Evolutionary conservation across 345 rosid genomes (phyloP).

Genomic region (Turritis glabra): DNA sequence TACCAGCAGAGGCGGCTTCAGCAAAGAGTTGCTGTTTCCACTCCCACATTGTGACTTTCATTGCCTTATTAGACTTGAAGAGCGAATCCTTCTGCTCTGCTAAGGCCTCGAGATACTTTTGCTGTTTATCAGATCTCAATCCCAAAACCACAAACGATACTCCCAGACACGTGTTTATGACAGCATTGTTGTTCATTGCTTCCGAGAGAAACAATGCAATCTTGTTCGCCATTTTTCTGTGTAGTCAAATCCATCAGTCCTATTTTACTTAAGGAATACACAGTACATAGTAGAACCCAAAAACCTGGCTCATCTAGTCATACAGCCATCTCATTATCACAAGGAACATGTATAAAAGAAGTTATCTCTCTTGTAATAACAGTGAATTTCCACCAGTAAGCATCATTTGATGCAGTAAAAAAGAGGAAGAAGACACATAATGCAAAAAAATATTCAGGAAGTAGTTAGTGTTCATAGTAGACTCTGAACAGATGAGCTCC

Average conservation of each 20-base stretch:
- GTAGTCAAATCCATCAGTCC: constrained; percentile 7
- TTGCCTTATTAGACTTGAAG: constrained; percentile 52
- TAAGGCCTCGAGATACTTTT: constrained; percentile 58
- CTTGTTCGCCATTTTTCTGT: constrained; percentile 42
- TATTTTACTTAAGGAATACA: background rate
- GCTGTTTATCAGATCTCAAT: constrained; percentile 64
- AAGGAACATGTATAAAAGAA: no score
- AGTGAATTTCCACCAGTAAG: no score
- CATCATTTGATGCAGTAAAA: no score
- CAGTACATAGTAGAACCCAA: no score
- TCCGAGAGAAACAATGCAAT: constrained; percentile 40
- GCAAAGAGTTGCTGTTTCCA: constrained; percentile 89
- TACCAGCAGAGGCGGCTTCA: constrained; percentile 56
- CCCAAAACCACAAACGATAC: constrained; percentile 54
- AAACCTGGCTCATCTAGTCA: no score
- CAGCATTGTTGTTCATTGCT: constrained; percentile 61
- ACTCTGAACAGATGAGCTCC: no score
- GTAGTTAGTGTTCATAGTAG: no score
- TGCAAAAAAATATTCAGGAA: no score
- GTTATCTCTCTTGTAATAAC: no score
- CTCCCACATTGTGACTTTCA: constrained; percentile 72
- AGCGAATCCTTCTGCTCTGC: constrained; percentile 60
- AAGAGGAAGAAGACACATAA: no score
- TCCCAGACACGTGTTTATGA: constrained; percentile 56
- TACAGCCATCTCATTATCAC: no score